These are phyloP conservation scores for Lonicera japonica DNA, from an alignment of 129 eudicot species.

Conservation along the genomic window DNA sequence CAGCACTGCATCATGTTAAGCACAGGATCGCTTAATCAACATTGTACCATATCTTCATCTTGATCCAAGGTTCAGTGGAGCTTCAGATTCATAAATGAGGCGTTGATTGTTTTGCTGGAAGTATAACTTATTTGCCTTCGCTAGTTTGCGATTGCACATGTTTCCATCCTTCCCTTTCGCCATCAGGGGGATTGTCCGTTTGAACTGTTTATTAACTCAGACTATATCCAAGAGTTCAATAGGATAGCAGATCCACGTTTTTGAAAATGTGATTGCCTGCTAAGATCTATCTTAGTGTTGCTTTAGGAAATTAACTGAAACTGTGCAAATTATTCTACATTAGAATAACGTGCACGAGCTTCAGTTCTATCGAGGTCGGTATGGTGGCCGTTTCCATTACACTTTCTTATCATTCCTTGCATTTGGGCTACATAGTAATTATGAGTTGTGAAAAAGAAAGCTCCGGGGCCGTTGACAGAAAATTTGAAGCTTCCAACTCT, in stretches of 20 bases:
- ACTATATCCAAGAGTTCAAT: slow-evolving; percentile 7
- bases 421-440: slow-evolving; percentile 13
- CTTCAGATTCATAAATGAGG: slow-evolving; percentile 7
- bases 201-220: slow-evolving; percentile 3
- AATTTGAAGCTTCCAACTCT: slow-evolving; percentile 4
- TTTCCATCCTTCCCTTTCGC: slow-evolving; percentile 2
- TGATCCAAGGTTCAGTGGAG: slow-evolving; percentile 6
- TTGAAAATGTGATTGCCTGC: slow-evolving; percentile 11
- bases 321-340: neutral
- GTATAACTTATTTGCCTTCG: slow-evolving; percentile 8
- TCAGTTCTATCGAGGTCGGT: neutral
- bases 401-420: neutral
- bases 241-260: slow-evolving; percentile 2
- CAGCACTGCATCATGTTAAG: slow-evolving; percentile 2
- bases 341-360: neutral
- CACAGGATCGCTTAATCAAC: too few species aligned
- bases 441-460: slow-evolving; percentile 7
- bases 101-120: slow-evolving; percentile 9
- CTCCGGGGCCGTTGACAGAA: slow-evolving; percentile 3
- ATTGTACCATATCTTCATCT: neutral
- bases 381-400: slow-evolving; percentile 9
- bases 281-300: slow-evolving; percentile 4
- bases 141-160: slow-evolving; percentile 5
- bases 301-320: neutral
- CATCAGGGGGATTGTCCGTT: neutral